Conservation (phyloP, 108 stramenopile genomes). For the Cyclotella kingstonii region DNA sequence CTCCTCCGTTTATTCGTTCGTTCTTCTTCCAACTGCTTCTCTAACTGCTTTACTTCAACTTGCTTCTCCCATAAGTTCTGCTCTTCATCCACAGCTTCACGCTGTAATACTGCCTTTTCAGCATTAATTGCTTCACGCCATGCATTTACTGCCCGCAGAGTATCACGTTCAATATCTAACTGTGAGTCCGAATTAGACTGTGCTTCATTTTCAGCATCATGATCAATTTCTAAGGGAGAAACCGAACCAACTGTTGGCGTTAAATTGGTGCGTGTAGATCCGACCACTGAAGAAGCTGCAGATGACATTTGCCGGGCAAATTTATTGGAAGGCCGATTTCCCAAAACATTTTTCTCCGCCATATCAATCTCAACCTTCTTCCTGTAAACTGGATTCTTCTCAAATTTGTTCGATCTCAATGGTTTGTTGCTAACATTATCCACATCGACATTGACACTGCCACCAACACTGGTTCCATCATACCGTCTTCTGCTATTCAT, state of each 20-base stretch:
- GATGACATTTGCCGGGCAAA: not conserved
- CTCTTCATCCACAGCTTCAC: too few relatives aligned
- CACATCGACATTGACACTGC: not conserved
- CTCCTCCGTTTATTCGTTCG: conserved; percentile 2
- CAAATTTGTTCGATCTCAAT: conserved; percentile 18
- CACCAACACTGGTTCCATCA: too few relatives aligned
- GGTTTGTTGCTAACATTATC: not conserved
- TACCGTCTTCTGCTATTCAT: not conserved
- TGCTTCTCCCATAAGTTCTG: not conserved
- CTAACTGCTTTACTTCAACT: not conserved
- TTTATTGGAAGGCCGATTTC: too few relatives aligned
- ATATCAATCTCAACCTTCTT: conserved; percentile 14
- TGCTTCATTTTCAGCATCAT: conserved; percentile 19
- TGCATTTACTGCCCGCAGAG: conserved; percentile 8
- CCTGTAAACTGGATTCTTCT: conserved; percentile 23
- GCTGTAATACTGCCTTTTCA: conserved; percentile 20
- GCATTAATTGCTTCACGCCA: conserved; percentile 13
- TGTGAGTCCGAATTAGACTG: conserved; percentile 1
- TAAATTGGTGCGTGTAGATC: not conserved
- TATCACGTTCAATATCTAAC: conserved; percentile 8
- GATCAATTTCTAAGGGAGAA: conserved; percentile 18
- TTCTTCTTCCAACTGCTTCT: not conserved
- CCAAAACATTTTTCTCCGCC: not conserved
- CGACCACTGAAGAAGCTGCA: too few relatives aligned
- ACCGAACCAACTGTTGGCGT: conserved; percentile 1